Base-by-base conservation (phyloP, 2,329 filamentous ascomycete genomes). In the Phaeosphaeriaceae sp. region DNA sequence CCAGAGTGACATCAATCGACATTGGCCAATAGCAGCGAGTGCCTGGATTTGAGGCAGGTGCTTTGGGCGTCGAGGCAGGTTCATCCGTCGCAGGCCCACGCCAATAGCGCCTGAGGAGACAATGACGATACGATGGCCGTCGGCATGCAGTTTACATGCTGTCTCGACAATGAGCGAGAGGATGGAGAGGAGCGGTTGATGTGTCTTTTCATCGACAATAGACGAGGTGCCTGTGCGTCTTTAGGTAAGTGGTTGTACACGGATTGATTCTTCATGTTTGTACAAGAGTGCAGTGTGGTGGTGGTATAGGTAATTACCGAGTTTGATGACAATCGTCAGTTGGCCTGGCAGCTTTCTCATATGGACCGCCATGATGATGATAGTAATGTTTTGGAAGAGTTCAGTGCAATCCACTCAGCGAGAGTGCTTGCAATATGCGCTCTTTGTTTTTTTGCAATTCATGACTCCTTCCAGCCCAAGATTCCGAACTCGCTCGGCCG, bases 71-170 rank as follows among this genome's bases (percentile, higher is more conserved):
- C 89, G 88, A 21, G 90, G 86, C 52, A 96, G 81, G 70, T 96
- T 86, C 90, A 97, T 96, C 52, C 92, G 86, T 49, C 90, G 85
- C 52, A 99, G 80, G 6, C 92, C 94, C 52, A 99, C 92, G 50
- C 93, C 94, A 74, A 99, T 96, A 72, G 94, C 94, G 52, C 94
- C 94, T 0, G 94, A 99, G 2, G 94, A 99, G 56, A 97, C 95
- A 59, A 99, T 89, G 73, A 99, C 87, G 42, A 99, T 94, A 64
- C 87, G 86, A 74, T 99, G 92, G 41, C 94, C 94, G 85, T 96
- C 89, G 74, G 92, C 88, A 60, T 87, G 87, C 35, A 99, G 81
- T 68, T 87, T 89, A 45, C 93, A 88, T 12, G 91, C 92, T 16
- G 94, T 97, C 76, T 97, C 92, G 58, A 97, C 94, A 59, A 99